These are phyloP conservation scores for Monotropa hypopitys DNA, from an alignment of 179 eudicot species.

Conservation along the genomic window DNA sequence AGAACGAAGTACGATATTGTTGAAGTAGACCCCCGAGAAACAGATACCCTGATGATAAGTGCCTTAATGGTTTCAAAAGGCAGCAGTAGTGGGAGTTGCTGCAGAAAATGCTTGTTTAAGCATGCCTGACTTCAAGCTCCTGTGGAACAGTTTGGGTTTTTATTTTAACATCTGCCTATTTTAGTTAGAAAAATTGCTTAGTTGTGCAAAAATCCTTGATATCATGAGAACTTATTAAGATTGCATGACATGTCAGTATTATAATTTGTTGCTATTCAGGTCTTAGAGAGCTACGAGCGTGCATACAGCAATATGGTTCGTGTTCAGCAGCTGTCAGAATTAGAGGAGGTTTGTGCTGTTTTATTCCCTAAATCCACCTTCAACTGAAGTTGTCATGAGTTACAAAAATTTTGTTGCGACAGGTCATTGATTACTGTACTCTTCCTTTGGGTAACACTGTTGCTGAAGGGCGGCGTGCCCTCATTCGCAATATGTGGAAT, in stretches of 20 bases:
- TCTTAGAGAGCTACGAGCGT: slow-evolving; percentile 93
- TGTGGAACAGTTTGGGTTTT: background rate
- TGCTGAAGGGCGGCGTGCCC: slow-evolving; percentile 83
- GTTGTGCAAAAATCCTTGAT: background rate
- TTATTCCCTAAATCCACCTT: slow-evolving; percentile 1
- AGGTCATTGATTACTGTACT: slow-evolving; percentile 95
- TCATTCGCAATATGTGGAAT: slow-evolving; percentile 94
- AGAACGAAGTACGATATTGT: background rate
- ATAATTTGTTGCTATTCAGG: slow-evolving; percentile 26
- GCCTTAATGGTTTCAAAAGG: too few species aligned
- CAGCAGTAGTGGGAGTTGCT: background rate
- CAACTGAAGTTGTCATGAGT: background rate
- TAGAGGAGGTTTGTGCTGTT: slow-evolving; percentile 61
- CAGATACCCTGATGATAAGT: background rate
- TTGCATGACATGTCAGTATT: background rate
- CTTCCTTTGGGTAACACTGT: slow-evolving; percentile 66
- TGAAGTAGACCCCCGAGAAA: background rate
- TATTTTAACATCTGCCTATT: background rate
- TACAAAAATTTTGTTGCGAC: slow-evolving; percentile 1
- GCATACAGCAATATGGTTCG: slow-evolving; percentile 98
- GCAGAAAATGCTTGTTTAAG: background rate
- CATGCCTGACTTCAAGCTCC: background rate
- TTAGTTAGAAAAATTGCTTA: background rate
- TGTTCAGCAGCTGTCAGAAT: slow-evolving; percentile 90
- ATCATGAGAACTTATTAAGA: background rate